These are phyloP conservation scores for Didymella lethalis DNA, from an alignment of 2,329 filamentous ascomycete species.

Conservation along the genomic window DNA sequence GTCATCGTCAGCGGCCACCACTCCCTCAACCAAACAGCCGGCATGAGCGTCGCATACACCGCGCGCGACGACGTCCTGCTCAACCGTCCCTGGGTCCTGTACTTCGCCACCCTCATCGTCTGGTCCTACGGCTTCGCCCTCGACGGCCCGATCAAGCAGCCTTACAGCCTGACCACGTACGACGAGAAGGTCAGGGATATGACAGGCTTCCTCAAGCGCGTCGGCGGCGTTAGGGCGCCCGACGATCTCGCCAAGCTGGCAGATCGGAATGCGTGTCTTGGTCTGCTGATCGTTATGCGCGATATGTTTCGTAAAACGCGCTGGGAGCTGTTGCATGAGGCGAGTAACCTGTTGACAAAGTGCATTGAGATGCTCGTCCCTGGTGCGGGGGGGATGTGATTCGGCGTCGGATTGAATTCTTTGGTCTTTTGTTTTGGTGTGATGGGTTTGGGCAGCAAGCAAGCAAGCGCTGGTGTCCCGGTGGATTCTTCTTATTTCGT, in stretches of 20 bases:
- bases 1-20: constrained; percentile 73
- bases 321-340: constrained; percentile 93
- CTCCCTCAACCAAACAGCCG: constrained; percentile 28
- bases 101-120: constrained; percentile 88
- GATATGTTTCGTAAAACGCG: constrained; percentile 82
- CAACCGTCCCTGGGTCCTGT: constrained; percentile 94
- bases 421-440: too few relatives aligned
- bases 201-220: constrained; percentile 76
- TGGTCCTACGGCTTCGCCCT: constrained; percentile 95
- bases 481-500: too few relatives aligned
- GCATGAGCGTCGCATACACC: constrained; percentile 65
- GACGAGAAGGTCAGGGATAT: constrained; percentile 78
- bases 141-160: constrained; percentile 74
- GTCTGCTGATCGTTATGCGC: constrained; percentile 80
- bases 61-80: constrained; percentile 88
- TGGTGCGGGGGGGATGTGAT: constrained; percentile 23
- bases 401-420: too few relatives aligned
- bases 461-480: too few relatives aligned
- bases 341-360: constrained; percentile 78
- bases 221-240: constrained; percentile 75
- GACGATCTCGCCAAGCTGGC: constrained; percentile 76
- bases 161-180: constrained; percentile 62
- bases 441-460: too few relatives aligned
- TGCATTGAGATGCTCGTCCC: constrained; percentile 71
- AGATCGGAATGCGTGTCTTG: constrained; percentile 83